Conservation (phyloP, 495 filamentous ascomycete genomes). For the Talaromyces nanjingensis region DNA sequence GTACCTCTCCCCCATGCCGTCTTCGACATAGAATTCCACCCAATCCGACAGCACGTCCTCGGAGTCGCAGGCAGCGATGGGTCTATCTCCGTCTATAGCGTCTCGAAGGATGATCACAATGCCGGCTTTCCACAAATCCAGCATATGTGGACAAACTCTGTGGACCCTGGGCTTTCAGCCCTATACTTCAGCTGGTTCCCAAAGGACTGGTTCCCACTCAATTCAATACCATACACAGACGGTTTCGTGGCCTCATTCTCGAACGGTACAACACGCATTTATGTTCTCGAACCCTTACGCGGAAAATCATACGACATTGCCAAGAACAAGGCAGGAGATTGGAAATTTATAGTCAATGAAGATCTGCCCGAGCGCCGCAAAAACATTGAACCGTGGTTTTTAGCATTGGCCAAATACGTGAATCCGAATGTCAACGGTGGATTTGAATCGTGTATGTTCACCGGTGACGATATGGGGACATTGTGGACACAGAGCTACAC, state of each 20-base stretch:
- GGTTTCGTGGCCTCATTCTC: conserved; percentile 62
- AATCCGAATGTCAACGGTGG: background rate
- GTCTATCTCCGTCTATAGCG: conserved; percentile 55
- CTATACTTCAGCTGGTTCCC: conserved; percentile 70
- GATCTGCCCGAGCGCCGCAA: background rate
- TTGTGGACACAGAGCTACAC: conserved; percentile 27
- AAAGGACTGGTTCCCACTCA: conserved; percentile 24
- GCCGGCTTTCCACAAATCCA: conserved; percentile 15
- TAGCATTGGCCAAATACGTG: conserved; percentile 24
- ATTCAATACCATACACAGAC: conserved; percentile 24
- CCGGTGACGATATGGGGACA: conserved; percentile 28
- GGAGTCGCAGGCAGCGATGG: conserved; percentile 71
- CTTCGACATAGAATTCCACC: conserved; percentile 80
- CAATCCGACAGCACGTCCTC: conserved; percentile 44
- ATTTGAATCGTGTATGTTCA: conserved; percentile 27
- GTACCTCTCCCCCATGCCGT: conserved; percentile 60
- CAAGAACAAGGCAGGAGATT: background rate
- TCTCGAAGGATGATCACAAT: conserved; percentile 10
- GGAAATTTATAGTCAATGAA: background rate
- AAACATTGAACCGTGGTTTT: conserved; percentile 40
- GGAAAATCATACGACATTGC: conserved; percentile 5
- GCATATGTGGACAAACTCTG: conserved; percentile 28
- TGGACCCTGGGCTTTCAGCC: conserved; percentile 45
- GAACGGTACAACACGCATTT: conserved; percentile 45
- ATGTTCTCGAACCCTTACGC: conserved; percentile 34